These are phyloP conservation scores for Fonsecaea pedrosoi DNA, from an alignment of 2,329 filamentous ascomycete genomes.

Conservation along the genomic window DNA sequence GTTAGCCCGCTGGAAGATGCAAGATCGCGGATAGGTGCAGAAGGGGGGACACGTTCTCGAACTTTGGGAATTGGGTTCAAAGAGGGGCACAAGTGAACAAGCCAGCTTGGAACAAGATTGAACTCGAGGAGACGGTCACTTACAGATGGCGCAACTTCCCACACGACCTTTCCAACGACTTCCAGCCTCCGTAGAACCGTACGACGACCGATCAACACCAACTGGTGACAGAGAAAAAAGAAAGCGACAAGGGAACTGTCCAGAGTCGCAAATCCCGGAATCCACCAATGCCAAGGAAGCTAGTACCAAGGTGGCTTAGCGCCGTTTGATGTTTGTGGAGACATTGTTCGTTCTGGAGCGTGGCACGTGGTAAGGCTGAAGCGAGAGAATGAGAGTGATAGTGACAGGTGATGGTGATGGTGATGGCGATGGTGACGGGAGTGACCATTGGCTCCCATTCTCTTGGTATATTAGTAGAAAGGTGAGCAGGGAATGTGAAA, in stretches of 20 bases:
- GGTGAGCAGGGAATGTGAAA: not conserved
- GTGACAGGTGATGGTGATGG: not conserved
- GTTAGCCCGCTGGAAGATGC: conserved; percentile 26
- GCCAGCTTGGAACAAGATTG: conserved; percentile 14
- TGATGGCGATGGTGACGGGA: not conserved
- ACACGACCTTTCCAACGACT: conserved; percentile 40
- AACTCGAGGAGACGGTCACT: conserved; percentile 19
- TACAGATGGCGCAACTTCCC: conserved; percentile 39
- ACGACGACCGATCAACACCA: conserved; percentile 34
- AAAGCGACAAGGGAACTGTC: conserved; percentile 23
- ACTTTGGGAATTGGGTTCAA: conserved; percentile 11
- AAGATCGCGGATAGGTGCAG: conserved; percentile 34
- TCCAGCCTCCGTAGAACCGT: conserved; percentile 38
- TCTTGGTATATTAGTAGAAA: too few relatives aligned
- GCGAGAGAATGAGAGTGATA: too few relatives aligned
- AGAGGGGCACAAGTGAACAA: conserved; percentile 17
- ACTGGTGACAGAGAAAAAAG: conserved; percentile 28
- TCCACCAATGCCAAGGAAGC: conserved; percentile 13
- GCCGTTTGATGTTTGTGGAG: not conserved
- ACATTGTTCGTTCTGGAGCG: not conserved
- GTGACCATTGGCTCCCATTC: too few relatives aligned
- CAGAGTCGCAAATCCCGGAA: conserved; percentile 15
- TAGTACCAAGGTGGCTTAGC: not conserved
- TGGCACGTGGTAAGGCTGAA: not conserved
- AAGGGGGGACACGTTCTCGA: conserved; percentile 6